Conservation (phyloP, 805 yeast species). For the Candida sanyiensis region DNA sequence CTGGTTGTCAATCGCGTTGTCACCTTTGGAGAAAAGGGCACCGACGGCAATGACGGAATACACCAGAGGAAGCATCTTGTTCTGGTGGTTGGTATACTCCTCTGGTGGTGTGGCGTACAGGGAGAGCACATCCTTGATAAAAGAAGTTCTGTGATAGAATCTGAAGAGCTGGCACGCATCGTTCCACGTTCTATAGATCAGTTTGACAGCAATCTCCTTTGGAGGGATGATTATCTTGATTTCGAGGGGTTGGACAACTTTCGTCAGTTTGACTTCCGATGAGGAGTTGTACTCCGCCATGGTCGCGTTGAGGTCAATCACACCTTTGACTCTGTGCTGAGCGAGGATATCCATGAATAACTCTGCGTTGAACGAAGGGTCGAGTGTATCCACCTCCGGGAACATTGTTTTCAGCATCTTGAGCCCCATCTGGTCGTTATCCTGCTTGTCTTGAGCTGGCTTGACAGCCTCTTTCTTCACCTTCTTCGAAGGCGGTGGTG, state of each 20-base stretch:
- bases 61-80: conserved; percentile 72
- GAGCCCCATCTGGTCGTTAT: conserved; percentile 5
- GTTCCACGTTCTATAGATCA: conserved; percentile 78
- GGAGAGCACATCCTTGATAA: conserved; percentile 67
- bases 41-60: conserved; percentile 87
- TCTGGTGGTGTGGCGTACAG: conserved; percentile 74
- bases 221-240: conserved; percentile 70
- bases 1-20: conserved; percentile 28
- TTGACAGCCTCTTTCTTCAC: conserved; percentile 3
- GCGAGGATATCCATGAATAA: conserved; percentile 16
- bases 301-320: conserved; percentile 16
- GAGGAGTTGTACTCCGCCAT: conserved; percentile 13
- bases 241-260: conserved; percentile 29
- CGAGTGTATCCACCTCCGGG: conserved; percentile 17
- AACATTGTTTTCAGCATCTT: conserved; percentile 12
- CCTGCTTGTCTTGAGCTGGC: background rate
- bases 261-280: conserved; percentile 18
- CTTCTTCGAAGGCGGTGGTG: conserved; percentile 24
- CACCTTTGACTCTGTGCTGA: conserved; percentile 16
- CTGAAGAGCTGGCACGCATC: conserved; percentile 80
- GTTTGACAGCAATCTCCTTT: conserved; percentile 62
- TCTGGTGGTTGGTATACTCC: conserved; percentile 71
- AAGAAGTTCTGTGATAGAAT: conserved; percentile 82
- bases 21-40: conserved; percentile 54
- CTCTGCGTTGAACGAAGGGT: conserved; percentile 15